These are phyloP conservation scores for Podaxis sp. DNA, from an alignment of 768 basidiomycete genomes.

Conservation along the genomic window DNA sequence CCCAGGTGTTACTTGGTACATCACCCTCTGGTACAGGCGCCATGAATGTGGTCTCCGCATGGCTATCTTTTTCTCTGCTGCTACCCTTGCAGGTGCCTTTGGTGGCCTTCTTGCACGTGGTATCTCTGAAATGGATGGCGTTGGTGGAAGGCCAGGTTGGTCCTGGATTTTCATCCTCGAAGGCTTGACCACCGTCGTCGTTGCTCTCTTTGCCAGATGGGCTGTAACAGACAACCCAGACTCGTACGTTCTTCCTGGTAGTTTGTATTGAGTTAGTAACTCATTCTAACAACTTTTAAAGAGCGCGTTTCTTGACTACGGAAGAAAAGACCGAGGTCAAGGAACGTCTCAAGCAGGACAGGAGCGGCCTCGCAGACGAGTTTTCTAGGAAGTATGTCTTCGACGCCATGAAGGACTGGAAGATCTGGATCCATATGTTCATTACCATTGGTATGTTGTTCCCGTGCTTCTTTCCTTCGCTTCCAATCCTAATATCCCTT, in stretches of 20 bases:
- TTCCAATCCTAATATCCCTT: background rate
- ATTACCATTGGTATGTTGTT: slow-evolving; percentile 27
- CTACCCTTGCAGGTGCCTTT: slow-evolving; percentile 30
- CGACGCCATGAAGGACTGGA: slow-evolving; percentile 29
- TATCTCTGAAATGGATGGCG: slow-evolving; percentile 26
- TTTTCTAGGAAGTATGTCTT: slow-evolving; percentile 25
- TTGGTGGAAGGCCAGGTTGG: slow-evolving; percentile 29
- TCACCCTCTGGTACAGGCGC: slow-evolving; percentile 29
- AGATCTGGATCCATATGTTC: slow-evolving; percentile 32
- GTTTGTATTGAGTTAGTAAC: background rate
- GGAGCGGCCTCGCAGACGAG: slow-evolving; percentile 27
- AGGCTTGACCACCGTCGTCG: slow-evolving; percentile 26
- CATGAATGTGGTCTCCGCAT: slow-evolving; percentile 31
- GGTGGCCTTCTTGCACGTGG: slow-evolving; percentile 29
- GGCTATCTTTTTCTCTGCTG: slow-evolving; percentile 33
- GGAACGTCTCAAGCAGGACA: slow-evolving; percentile 26
- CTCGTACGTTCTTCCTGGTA: slow-evolving; percentile 20
- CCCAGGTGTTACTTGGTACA: slow-evolving; percentile 30
- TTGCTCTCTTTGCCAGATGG: slow-evolving; percentile 26
- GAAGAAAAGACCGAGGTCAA: slow-evolving; percentile 28
- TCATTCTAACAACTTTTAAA: background rate
- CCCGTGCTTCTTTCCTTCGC: background rate
- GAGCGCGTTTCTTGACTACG: slow-evolving; percentile 27
- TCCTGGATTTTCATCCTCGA: slow-evolving; percentile 34
- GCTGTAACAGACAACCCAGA: slow-evolving; percentile 28